Evolutionary conservation across 371 early-diverging fungal species (phyloP).

Genomic region (Mucor irregularis): DNA sequence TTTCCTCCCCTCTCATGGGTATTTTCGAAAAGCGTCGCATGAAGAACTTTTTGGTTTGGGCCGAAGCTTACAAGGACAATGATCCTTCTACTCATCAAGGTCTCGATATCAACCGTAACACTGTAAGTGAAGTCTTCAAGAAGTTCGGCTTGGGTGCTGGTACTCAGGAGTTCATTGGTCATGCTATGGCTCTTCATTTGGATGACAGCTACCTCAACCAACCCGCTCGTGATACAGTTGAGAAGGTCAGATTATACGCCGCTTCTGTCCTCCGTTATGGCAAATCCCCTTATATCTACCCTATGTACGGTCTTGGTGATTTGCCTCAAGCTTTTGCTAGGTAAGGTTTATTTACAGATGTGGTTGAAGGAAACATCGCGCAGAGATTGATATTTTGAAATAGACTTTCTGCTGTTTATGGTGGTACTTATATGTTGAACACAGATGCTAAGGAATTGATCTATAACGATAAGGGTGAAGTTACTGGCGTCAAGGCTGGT

Average conservation of each 20-base stretch:
- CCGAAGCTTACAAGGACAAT: slow-evolving; percentile 79
- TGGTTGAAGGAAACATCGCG: background rate
- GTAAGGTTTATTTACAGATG: slow-evolving; percentile 42
- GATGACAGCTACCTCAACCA: slow-evolving; percentile 90
- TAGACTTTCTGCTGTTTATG: slow-evolving; percentile 93
- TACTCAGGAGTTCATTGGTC: slow-evolving; percentile 97
- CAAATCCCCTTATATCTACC: slow-evolving; percentile 99
- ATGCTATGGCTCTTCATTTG: slow-evolving; percentile 96
- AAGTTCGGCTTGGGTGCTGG: slow-evolving; percentile 93
- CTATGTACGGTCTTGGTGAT: slow-evolving; percentile 98
- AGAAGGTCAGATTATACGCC: slow-evolving; percentile 92
- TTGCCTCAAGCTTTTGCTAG: slow-evolving; percentile 99
- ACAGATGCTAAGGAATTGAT: slow-evolving; percentile 88
- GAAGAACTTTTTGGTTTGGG: slow-evolving; percentile 96
- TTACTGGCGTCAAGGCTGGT: slow-evolving; percentile 87
- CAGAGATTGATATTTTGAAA: background rate
- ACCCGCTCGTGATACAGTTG: slow-evolving; percentile 92
- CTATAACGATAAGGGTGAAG: slow-evolving; percentile 75
- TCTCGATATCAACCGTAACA: slow-evolving; percentile 69
- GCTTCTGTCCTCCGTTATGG: slow-evolving; percentile 94
- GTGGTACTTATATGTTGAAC: slow-evolving; percentile 97
- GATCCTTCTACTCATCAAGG: slow-evolving; percentile 87
- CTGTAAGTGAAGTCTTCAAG: slow-evolving; percentile 89
- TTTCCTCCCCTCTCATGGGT: slow-evolving; percentile 88
- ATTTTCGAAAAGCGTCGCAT: slow-evolving; percentile 96